Conservation (phyloP, 495 filamentous ascomycete genomes). For the Podospora fimiseda region DNA sequence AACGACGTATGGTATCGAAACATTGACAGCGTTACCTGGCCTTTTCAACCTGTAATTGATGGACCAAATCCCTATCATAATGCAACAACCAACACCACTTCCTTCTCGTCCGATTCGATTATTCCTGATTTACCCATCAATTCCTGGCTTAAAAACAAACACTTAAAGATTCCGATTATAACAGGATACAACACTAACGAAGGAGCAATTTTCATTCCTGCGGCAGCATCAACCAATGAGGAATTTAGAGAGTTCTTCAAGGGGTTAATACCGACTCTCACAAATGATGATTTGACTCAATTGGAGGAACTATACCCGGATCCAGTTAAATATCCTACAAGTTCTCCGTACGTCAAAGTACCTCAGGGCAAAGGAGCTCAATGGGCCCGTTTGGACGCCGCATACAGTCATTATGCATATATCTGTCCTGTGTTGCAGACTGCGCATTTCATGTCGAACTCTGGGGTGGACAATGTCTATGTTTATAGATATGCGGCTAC, state of each 20-base stretch:
- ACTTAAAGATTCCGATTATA: conserved; percentile 54
- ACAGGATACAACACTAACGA: conserved; percentile 64
- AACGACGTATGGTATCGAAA: conserved; percentile 48
- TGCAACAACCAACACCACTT: conserved; percentile 10
- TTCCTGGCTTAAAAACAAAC: conserved; percentile 46
- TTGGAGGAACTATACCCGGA: conserved; percentile 55
- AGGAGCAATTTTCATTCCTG: conserved; percentile 53
- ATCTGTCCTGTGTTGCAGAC: conserved; percentile 60
- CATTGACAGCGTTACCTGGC: conserved; percentile 52
- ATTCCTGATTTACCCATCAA: conserved; percentile 52
- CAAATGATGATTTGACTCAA: conserved; percentile 37
- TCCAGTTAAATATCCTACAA: conserved; percentile 27
- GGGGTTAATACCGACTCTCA: conserved; percentile 47
- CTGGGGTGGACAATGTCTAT: conserved; percentile 41
- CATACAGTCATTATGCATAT: conserved; percentile 62
- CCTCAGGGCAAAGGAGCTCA: conserved; percentile 44
- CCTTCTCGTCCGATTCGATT: conserved; percentile 27
- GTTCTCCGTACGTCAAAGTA: conserved; percentile 23
- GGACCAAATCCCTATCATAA: conserved; percentile 30
- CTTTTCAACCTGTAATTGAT: conserved; percentile 64
- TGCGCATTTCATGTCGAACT: conserved; percentile 45
- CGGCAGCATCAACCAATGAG: conserved; percentile 32
- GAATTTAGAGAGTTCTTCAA: conserved; percentile 53
- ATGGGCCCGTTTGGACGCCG: conserved; percentile 54
- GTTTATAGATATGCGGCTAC: conserved; percentile 56